Evolutionary conservation across 768 basidiomycete genomes (phyloP).

Genomic region (Podaxis sp.): DNA sequence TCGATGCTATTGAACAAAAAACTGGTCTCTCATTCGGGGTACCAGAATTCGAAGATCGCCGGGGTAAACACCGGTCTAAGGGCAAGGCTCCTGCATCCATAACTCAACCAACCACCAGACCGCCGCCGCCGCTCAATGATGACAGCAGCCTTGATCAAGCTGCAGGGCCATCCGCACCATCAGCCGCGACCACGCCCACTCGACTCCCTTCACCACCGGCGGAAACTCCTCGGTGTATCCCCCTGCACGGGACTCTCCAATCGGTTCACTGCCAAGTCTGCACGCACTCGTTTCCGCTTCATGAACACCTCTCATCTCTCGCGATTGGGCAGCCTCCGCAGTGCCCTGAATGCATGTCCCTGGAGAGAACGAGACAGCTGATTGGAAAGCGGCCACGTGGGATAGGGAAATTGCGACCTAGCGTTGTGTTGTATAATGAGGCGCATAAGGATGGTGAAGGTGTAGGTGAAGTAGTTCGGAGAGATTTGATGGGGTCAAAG

Average conservation of each 20-base stretch:
- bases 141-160: slow-evolving; percentile 10
- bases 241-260: slow-evolving; percentile 85
- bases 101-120: slow-evolving; percentile 14
- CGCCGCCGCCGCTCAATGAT: slow-evolving; percentile 10
- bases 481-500: slow-evolving; percentile 75
- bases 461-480: slow-evolving; percentile 81
- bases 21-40: slow-evolving; percentile 88
- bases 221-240: slow-evolving; percentile 79
- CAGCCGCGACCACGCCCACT: slow-evolving; percentile 18
- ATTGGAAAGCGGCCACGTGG: slow-evolving; percentile 79
- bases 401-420: slow-evolving; percentile 78
- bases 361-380: slow-evolving; percentile 68
- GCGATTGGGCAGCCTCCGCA: slow-evolving; percentile 61
- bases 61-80: slow-evolving; percentile 53
- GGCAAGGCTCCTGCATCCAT: slow-evolving; percentile 26
- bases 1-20: slow-evolving; percentile 85
- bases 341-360: slow-evolving; percentile 77
- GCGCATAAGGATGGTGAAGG: slow-evolving; percentile 83
- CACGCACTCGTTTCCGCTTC: slow-evolving; percentile 67
- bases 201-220: slow-evolving; percentile 50
- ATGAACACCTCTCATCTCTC: slow-evolving; percentile 59
- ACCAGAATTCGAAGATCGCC: slow-evolving; percentile 62
- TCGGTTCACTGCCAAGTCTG: slow-evolving; percentile 81
- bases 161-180: slow-evolving; percentile 19
- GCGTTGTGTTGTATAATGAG: slow-evolving; percentile 91